Base-by-base conservation (phyloP, 495 filamentous ascomycete species). In the Penicillium paradoxum region DNA sequence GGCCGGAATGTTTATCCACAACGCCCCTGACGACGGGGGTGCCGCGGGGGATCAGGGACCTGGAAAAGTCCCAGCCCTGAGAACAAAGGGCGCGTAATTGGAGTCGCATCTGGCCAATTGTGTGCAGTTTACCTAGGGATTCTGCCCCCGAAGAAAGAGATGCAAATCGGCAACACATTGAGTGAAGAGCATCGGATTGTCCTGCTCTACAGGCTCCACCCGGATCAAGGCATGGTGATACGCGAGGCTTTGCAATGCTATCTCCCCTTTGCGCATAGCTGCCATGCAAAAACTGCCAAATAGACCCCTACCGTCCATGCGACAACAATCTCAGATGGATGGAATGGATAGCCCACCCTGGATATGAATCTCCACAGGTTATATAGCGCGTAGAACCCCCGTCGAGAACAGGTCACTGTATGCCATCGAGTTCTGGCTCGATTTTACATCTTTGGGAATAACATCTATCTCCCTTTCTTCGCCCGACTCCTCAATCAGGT, bases 281-380 rank as follows among this genome's bases (percentile, higher is more conserved):
- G 32, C 32, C 25, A 45, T 51, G 27, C 21, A 36, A 44, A n/a
- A 18, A 24, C 46, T 37, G 34, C 42, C 43, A 40, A 58, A 43
- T 30, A 17, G 42, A 40, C 49, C 15, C 47, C 56, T 17, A n/a
- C 41, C 9, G 39, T 15, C 54, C 51, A 52, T 62, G 59, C 57
- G 60, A 54, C 51, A n/a, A 57, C 18, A 52, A 54, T 51, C 43
- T 34, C 32, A 44, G 43, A 53, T 54, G 30, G 19, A 46, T 52
- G 57, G 63, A 66, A 64, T 63, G 63, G 39, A 56, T 30, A 47
- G 54, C 57, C 53, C 50, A 47, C 57, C 59, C 54, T 56, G 32
- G 29, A 10, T 17, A 25, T 24, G 37, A n/a, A 48, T 41, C 25
- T 33, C 3, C 24, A 46, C 27, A 33, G 46, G 36, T 25, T 56